These are phyloP conservation scores for Forsythia suspensa DNA, from an alignment of 257 asterid species.

Conservation along the genomic window DNA sequence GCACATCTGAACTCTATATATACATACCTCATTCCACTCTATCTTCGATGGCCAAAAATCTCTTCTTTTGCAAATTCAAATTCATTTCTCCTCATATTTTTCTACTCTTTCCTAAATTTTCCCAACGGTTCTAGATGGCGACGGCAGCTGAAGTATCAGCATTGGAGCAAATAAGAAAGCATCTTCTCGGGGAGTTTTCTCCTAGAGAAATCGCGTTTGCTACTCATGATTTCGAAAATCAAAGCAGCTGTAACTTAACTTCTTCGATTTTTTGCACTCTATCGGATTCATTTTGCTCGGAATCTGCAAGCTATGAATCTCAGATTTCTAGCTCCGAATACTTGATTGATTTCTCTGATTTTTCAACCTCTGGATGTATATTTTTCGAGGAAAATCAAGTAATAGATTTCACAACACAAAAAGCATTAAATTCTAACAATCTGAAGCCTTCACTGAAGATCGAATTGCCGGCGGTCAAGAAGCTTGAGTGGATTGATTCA, in stretches of 20 bases:
- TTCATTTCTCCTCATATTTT: too few species aligned
- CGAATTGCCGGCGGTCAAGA: slow-evolving; percentile 13
- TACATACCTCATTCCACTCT: too few species aligned
- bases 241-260: not conserved
- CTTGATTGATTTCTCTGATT: not conserved
- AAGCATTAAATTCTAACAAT: not conserved
- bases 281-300: too few species aligned
- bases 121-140: slow-evolving; percentile 10
- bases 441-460: slow-evolving; percentile 22
- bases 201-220: slow-evolving; percentile 4
- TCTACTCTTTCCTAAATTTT: too few species aligned
- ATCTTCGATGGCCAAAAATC: too few species aligned
- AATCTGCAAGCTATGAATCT: slow-evolving; percentile 4
- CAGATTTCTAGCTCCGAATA: slow-evolving; percentile 9
- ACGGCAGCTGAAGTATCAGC: slow-evolving; percentile 25
- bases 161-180: slow-evolving; percentile 36
- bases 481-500: slow-evolving; percentile 30
- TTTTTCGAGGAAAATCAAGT: not conserved
- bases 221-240: not conserved
- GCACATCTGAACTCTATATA: too few species aligned
- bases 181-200: slow-evolving; percentile 40
- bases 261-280: slow-evolving; percentile 13
- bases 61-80: too few species aligned
- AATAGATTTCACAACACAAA: slow-evolving; percentile 11
- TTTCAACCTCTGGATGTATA: too few species aligned